Evolutionary conservation across 2,329 filamentous ascomycete species (phyloP).

Genomic region (Claviceps sp.): DNA sequence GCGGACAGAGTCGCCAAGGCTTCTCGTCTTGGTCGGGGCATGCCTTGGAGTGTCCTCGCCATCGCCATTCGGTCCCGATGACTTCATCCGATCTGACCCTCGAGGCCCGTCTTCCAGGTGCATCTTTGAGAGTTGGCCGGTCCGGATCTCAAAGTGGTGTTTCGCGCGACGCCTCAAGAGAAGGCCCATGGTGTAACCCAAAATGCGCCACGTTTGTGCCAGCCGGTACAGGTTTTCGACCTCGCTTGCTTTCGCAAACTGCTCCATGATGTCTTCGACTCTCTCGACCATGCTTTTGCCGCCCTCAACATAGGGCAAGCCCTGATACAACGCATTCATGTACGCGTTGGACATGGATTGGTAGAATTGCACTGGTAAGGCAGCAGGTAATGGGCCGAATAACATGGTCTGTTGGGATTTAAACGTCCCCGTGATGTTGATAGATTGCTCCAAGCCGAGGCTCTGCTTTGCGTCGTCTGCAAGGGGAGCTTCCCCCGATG

Average conservation of each 20-base stretch:
- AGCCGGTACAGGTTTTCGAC: conserved; percentile 42
- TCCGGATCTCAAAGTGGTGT: conserved; percentile 40
- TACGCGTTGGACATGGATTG: conserved; percentile 44
- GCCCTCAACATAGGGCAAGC: conserved; percentile 29
- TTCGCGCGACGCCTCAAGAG: conserved; percentile 41
- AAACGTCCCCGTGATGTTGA: conserved; percentile 43
- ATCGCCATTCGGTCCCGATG: conserved; percentile 14
- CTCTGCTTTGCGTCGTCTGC: conserved; percentile 24
- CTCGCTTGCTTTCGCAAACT: conserved; percentile 45
- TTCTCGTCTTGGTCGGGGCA: conserved; percentile 14
- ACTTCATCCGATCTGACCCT: conserved; percentile 13
- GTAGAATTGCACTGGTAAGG: conserved; percentile 37
- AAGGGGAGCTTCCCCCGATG: conserved; percentile 21
- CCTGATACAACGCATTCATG: conserved; percentile 36
- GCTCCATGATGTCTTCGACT: conserved; percentile 38
- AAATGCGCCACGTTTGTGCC: conserved; percentile 50
- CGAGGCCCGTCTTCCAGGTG: conserved; percentile 17
- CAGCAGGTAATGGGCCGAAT: conserved; percentile 41
- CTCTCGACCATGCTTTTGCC: conserved; percentile 29
- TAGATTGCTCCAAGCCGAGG: conserved; percentile 42
- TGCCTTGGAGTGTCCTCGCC: conserved; percentile 26
- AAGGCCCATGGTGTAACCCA: conserved; percentile 41
- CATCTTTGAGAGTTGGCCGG: conserved; percentile 24
- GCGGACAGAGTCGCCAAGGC: conserved; percentile 19
- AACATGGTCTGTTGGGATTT: conserved; percentile 50